Percentiles rank a stretch among this genome's conserved stretches.
Conservation (phyloP, 352 stramenopile genomes). For the Phytopythium mirpurense region DNA sequence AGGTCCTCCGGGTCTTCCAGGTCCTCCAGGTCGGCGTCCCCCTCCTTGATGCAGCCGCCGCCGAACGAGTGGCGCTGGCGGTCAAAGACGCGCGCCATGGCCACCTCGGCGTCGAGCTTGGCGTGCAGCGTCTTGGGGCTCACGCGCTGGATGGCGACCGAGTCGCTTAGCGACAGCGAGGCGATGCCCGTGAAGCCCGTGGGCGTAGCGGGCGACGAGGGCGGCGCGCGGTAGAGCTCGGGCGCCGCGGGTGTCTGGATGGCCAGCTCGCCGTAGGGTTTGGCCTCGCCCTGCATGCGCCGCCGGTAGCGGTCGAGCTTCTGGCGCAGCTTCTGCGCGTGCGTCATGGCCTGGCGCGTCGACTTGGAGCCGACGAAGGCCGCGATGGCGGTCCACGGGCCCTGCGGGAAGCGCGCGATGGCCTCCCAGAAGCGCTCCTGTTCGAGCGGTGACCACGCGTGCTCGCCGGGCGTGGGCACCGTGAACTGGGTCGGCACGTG, state of each 20-base stretch:
- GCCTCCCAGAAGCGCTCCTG: conserved; percentile 53
- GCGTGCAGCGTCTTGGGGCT: conserved; percentile 9
- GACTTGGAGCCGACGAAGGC: conserved; percentile 57
- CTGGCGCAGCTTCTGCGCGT: conserved; percentile 63
- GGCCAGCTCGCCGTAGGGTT: conserved; percentile 15
- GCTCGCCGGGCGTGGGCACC: conserved; percentile 42
- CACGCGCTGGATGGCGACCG: conserved; percentile 11
- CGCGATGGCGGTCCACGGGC: conserved; percentile 55
- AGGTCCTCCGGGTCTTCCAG: conserved; percentile 9
- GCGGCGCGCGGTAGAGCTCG: conserved; percentile 7
- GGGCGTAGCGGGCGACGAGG: conserved; percentile 22
- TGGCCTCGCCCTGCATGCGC: conserved; percentile 32
- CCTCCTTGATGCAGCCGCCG: conserved; percentile 8
- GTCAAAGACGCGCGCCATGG: conserved; percentile 18
- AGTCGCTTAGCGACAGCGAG: conserved; percentile 13
- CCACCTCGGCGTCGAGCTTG: conserved; percentile 13
- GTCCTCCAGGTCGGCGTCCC: conserved; percentile 10
- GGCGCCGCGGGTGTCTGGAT: conserved; percentile 4
- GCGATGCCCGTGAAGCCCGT: conserved; percentile 19
- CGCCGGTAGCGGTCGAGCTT: conserved; percentile 58
- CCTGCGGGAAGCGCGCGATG: conserved; percentile 52
- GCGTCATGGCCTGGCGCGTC: conserved; percentile 61
- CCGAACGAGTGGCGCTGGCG: conserved; percentile 11
- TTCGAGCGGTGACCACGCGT: conserved; percentile 42
- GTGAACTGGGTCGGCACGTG: conserved; percentile 54